Percentiles rank a stretch among this genome's conserved stretches.
Conservation (phyloP, 805 yeast species). For the Saccharomycopsis fibuligera region DNA sequence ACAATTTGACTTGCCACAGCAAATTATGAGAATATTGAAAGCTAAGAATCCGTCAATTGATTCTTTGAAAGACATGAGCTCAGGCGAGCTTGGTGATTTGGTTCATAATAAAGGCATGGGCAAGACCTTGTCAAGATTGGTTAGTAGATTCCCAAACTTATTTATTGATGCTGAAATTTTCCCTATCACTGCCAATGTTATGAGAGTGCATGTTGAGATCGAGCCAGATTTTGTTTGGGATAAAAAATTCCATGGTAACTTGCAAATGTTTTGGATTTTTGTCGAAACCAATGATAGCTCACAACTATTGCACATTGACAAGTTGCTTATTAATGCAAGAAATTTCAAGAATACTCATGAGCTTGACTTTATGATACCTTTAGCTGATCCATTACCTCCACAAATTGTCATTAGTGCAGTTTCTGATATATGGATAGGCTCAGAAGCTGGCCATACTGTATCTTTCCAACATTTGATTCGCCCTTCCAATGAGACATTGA, state of each 20-base stretch:
- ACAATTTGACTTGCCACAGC: conserved; percentile 77
- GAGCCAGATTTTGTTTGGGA: conserved; percentile 87
- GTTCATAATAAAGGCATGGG: conserved; percentile 83
- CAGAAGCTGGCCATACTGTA: conserved; percentile 67
- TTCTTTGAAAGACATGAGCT: conserved; percentile 61
- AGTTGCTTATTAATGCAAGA: conserved; percentile 58
- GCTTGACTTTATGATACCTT: conserved; percentile 88
- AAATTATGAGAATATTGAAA: conserved; percentile 54
- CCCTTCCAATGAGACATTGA: conserved; percentile 81
- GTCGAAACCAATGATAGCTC: conserved; percentile 71
- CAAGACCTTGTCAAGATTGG: conserved; percentile 44
- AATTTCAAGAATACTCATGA: conserved; percentile 53
- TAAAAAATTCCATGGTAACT: conserved; percentile 67
- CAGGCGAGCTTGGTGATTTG: conserved; percentile 79
- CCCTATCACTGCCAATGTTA: conserved; percentile 82
- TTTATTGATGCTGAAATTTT: conserved; percentile 74
- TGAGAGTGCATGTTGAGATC: conserved; percentile 68
- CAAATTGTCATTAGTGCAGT: conserved; percentile 75
- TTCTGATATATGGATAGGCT: conserved; percentile 87
- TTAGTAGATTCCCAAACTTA: conserved; percentile 71
- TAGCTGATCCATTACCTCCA: conserved; percentile 83
- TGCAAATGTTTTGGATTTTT: conserved; percentile 86
- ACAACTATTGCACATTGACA: conserved; percentile 74
- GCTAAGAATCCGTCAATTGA: conserved; percentile 65
- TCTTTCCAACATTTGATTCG: conserved; percentile 86